Base-by-base conservation (phyloP, 2,329 filamentous ascomycete species). In the Fusarium austroafricanum region DNA sequence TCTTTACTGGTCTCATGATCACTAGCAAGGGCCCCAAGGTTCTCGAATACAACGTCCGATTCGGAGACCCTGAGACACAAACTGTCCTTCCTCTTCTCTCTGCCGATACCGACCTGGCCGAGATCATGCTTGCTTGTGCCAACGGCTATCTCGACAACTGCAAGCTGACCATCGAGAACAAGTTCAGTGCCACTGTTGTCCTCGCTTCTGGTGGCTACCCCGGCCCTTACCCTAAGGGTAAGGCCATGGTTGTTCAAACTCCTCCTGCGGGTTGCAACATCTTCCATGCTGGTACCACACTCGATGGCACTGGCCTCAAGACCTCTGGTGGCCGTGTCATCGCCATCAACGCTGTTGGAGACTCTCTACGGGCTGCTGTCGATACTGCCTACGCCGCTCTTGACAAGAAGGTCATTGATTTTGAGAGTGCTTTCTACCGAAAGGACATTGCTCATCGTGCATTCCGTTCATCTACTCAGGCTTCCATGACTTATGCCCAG, bases 1-100 rank as follows among this genome's bases (percentile, higher is more conserved):
- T 96, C 18, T 96, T 96, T 79, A 96, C 92, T 2, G 96, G 94
- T n/a, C 83, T 97, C 39, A 97, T 97, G 93, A 92, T 97, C 82
- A 96, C 93, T 23, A 87, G 89, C 71, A 79, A 84, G 45, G 94
- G 94, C 37, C 89, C 92, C 20, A 93, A 92, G 78, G 89, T 92
- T 15, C 84, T 97, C 43, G 93, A 97, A 79, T 97, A 97, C 82
- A 97, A 97, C 73, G 93, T 96, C 42, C 88, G 93, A 60, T 96
- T 96, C 75, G 93, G 93, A 47, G 93, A 97, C 74, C 93, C 93
- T 2, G 93, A 97, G 79, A 94, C 92, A 0, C 93, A 97, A 80
- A 94, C 91, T 3, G 83, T 96, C 26, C 83, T 97, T 11, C 89
- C 92, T 8, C 83, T 97, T 20, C 84, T 97, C 73, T 90, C 86